A percentile compares a stretch with the other conserved stretches of the same genome.
Conservation (phyloP, 768 basidiomycete genomes). For the Pulveroboletus sp. region DNA sequence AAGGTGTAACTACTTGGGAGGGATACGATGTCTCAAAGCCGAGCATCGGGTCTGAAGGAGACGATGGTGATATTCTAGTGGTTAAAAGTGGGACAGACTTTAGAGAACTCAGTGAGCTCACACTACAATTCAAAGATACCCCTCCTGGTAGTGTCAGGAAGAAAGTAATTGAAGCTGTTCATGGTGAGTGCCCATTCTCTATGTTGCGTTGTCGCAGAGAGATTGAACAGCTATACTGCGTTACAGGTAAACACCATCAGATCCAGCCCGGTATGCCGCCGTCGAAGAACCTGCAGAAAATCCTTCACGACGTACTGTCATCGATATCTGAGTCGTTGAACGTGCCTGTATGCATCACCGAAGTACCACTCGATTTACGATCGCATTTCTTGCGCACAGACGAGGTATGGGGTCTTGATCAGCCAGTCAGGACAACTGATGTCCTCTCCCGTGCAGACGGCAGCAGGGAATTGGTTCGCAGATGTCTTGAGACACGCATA, state of each 20-base stretch:
- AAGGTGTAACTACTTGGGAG: slow-evolving; percentile 63
- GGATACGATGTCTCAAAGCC: slow-evolving; percentile 48
- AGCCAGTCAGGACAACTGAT: background rate
- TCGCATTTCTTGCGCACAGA: slow-evolving; percentile 68
- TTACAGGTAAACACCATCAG: slow-evolving; percentile 59
- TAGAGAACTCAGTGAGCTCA: slow-evolving; percentile 75
- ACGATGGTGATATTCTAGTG: slow-evolving; percentile 64
- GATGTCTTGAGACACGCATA: slow-evolving; percentile 82
- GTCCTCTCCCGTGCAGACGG: slow-evolving; percentile 41
- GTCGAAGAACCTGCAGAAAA: slow-evolving; percentile 47
- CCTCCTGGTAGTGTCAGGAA: slow-evolving; percentile 59
- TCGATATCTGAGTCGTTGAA: slow-evolving; percentile 66
- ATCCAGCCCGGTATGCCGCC: slow-evolving; percentile 56
- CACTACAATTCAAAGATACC: slow-evolving; percentile 54
- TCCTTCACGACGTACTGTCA: slow-evolving; percentile 61
- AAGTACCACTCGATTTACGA: slow-evolving; percentile 64
- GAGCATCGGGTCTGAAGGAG: slow-evolving; percentile 66
- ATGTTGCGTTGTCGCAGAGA: background rate
- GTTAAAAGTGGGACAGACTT: slow-evolving; percentile 91
- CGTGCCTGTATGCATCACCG: slow-evolving; percentile 69
- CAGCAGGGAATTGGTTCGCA: slow-evolving; percentile 77
- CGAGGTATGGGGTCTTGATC: slow-evolving; percentile 45
- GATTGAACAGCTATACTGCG: background rate
- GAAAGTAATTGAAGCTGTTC: slow-evolving; percentile 57
- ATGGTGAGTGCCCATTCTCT: slow-evolving; percentile 39